Conservation (phyloP, 1,284 basidiomycete genomes). For the Wallemia hederae region DNA sequence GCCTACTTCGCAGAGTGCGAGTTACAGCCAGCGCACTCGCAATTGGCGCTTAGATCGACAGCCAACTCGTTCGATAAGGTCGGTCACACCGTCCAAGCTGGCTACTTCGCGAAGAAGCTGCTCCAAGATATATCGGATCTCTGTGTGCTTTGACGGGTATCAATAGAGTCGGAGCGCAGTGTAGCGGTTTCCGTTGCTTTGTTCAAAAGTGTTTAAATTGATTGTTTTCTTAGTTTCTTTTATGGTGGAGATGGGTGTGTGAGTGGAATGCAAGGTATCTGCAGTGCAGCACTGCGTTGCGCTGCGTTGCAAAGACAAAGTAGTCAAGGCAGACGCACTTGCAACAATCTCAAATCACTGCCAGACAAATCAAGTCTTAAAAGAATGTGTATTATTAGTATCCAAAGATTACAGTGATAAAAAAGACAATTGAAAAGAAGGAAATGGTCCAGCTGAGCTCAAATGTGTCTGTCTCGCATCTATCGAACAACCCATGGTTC, state of each 20-base stretch:
- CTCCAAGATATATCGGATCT: constrained; percentile 52
- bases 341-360: no score
- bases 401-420: background rate
- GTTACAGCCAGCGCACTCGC: constrained; percentile 58
- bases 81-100: constrained; percentile 74
- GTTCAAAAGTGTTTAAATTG: background rate
- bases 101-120: constrained; percentile 64
- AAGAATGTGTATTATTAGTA: background rate
- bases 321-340: no score
- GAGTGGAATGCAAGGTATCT: no score
- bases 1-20: constrained; percentile 91
- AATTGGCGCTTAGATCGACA: constrained; percentile 75
- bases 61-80: constrained; percentile 73
- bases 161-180: background rate
- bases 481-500: background rate
- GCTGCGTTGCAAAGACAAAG: no score
- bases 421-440: background rate
- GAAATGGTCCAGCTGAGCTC: background rate
- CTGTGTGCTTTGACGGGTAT: constrained; percentile 13
- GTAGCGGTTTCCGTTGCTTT: background rate
- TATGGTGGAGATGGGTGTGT: background rate
- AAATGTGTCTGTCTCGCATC: background rate
- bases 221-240: background rate
- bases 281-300: no score
- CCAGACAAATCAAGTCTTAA: no score